Evolutionary conservation across 106 monocot species (phyloP).

Genomic region (Alisma plantagoaquatica): DNA sequence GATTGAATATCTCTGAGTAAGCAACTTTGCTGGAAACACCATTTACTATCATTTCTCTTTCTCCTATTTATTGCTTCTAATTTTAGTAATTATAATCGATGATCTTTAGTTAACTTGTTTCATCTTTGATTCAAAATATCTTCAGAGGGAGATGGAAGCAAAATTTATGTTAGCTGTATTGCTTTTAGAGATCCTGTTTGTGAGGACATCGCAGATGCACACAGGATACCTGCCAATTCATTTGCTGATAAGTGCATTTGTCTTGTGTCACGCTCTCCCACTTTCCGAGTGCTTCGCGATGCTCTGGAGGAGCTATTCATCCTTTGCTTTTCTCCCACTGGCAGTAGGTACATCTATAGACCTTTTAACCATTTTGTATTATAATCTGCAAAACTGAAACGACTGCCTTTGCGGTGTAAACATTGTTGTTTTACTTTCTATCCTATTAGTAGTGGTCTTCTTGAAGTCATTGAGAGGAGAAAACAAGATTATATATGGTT

Average conservation of each 20-base stretch:
- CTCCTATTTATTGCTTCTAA: too few species aligned
- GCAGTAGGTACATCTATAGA: slow-evolving; percentile 86
- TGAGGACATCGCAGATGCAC: slow-evolving; percentile 77
- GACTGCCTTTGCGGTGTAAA: too few species aligned
- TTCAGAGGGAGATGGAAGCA: slow-evolving; percentile 99
- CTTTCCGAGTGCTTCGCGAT: slow-evolving; percentile 79
- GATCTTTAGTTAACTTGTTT: too few species aligned
- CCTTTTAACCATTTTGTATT: not conserved
- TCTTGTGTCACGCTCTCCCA: slow-evolving; percentile 85
- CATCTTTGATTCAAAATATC: not conserved
- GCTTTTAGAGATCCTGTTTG: slow-evolving; percentile 93
- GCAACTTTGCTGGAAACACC: too few species aligned
- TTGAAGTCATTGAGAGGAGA: too few species aligned
- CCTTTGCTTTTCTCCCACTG: slow-evolving; percentile 78
- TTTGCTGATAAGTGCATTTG: slow-evolving; percentile 99
- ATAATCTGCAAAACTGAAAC: too few species aligned
- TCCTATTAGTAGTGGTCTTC: too few species aligned
- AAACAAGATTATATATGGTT: too few species aligned
- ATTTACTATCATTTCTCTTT: too few species aligned
- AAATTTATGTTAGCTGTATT: slow-evolving; percentile 96
- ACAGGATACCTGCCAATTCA: slow-evolving; percentile 60
- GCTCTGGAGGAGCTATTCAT: slow-evolving; percentile 81
- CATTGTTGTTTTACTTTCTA: too few species aligned
- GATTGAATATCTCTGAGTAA: too few species aligned
- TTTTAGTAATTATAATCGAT: too few species aligned